phyloP scores from a whole-genome alignment of 2,329 filamentous ascomycete genomes.

The Fusarium veterinarium region DNA sequence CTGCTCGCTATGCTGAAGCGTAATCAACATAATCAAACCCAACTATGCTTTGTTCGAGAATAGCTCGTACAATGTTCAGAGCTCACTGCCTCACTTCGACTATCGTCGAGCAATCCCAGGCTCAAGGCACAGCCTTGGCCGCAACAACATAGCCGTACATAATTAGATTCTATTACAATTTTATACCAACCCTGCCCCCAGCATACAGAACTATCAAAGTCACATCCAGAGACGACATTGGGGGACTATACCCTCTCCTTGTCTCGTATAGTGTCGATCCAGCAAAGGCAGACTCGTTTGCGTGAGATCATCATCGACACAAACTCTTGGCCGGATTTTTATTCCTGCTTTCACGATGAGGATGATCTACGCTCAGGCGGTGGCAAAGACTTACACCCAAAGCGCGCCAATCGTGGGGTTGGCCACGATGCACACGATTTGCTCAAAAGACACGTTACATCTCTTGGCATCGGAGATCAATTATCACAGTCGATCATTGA shows the following conservation, averaged over 20 bases:
- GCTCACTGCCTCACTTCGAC: neutral
- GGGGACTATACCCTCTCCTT: neutral
- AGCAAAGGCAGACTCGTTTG: neutral
- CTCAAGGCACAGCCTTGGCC: neutral
- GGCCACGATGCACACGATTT: neutral
- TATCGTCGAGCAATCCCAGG: neutral
- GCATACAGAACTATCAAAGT: neutral
- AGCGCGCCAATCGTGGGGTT: conserved; percentile 11
- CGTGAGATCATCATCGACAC: neutral
- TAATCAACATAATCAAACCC: neutral
- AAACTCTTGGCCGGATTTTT: neutral
- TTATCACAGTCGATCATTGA: neutral
- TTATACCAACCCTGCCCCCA: neutral
- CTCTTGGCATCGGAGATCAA: neutral
- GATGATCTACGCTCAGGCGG: neutral
- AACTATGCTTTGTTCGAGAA: neutral
- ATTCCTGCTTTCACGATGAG: neutral
- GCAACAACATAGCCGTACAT: neutral
- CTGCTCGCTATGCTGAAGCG: neutral
- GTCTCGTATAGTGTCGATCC: neutral
- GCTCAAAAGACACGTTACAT: conserved; percentile 6
- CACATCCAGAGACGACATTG: neutral
- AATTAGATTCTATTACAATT: neutral
- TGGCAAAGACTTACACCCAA: conserved; percentile 2
- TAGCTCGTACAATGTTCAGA: neutral